Percentiles rank a stretch among this genome's conserved stretches.
Conservation (phyloP, 805 yeast genomes). For the Priceomyces carsonii region DNA sequence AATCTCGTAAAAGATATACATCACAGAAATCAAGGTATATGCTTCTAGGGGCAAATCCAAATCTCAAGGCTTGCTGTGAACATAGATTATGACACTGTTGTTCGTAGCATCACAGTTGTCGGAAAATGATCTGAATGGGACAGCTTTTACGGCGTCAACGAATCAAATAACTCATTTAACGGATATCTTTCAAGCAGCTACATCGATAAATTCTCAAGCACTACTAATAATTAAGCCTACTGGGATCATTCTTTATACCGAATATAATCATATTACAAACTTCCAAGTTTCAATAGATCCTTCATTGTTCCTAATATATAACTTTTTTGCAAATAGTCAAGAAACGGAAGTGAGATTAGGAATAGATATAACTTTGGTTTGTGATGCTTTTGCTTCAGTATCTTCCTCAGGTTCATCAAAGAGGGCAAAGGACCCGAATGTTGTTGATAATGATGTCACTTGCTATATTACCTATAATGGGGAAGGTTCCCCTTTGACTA, state of each 20-base stretch:
- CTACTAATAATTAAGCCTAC: conserved; percentile 30
- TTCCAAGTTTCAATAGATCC: conserved; percentile 37
- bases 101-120: conserved; percentile 3
- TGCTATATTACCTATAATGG: conserved; percentile 41
- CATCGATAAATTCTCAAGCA: conserved; percentile 34
- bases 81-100: conserved; percentile 4
- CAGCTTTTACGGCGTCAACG: conserved; percentile 36
- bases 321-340: conserved; percentile 14
- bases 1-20: too few species aligned
- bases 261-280: conserved; percentile 37
- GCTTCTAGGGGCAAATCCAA: too few species aligned
- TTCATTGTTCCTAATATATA: conserved; percentile 33
- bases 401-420: conserved; percentile 15
- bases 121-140: not conserved
- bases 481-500: conserved; percentile 37
- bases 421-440: conserved; percentile 4
- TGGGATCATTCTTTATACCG: conserved; percentile 36
- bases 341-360: conserved; percentile 26
- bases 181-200: conserved; percentile 33
- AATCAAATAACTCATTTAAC: conserved; percentile 38
- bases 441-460: conserved; percentile 19
- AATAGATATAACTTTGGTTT: conserved; percentile 34
- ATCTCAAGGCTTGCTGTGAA: too few species aligned
- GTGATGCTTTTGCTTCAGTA: conserved; percentile 37
- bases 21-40: too few species aligned